These are phyloP conservation scores for Misopates orontium DNA, from an alignment of 257 asterid genomes.

Conservation along the genomic window DNA sequence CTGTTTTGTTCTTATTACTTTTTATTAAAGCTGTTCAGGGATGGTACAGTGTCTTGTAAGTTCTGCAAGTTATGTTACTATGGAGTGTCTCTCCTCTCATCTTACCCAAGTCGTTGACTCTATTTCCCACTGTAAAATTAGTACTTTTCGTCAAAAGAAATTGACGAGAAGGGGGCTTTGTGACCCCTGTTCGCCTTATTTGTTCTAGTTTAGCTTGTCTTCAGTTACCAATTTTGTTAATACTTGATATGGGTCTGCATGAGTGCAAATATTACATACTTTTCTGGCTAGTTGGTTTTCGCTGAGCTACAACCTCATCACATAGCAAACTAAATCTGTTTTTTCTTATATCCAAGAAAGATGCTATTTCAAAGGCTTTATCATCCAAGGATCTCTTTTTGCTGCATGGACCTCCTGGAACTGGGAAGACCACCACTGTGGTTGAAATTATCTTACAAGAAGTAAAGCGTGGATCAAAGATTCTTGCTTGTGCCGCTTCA, in stretches of 20 bases:
- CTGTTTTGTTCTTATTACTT: background rate
- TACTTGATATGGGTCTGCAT: slow-evolving; percentile 1
- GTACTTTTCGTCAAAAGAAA: background rate
- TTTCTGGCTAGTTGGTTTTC: slow-evolving; percentile 18
- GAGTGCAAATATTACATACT: background rate
- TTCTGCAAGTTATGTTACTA: background rate
- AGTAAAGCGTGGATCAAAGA: slow-evolving; percentile 88
- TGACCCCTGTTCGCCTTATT: slow-evolving; percentile 3
- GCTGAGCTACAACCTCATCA: slow-evolving; percentile 9
- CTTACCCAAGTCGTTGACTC: background rate
- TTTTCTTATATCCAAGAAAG: slow-evolving; percentile 54
- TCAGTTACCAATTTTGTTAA: slow-evolving; percentile 4
- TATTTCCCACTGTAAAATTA: background rate
- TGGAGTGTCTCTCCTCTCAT: background rate
- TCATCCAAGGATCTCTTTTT: slow-evolving; percentile 91
- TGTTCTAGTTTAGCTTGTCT: slow-evolving; percentile 12
- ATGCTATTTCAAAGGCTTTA: slow-evolving; percentile 84
- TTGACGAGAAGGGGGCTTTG: background rate
- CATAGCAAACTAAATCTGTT: slow-evolving; percentile 34
- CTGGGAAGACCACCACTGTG: slow-evolving; percentile 98
- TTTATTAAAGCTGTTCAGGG: background rate
- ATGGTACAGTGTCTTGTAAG: background rate
- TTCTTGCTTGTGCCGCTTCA: slow-evolving; percentile 98
- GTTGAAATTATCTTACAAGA: slow-evolving; percentile 94
- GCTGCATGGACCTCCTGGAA: slow-evolving; percentile 99